These are phyloP conservation scores for Claviceps spartinae DNA, from an alignment of 2,329 filamentous ascomycete genomes.

Conservation along the genomic window DNA sequence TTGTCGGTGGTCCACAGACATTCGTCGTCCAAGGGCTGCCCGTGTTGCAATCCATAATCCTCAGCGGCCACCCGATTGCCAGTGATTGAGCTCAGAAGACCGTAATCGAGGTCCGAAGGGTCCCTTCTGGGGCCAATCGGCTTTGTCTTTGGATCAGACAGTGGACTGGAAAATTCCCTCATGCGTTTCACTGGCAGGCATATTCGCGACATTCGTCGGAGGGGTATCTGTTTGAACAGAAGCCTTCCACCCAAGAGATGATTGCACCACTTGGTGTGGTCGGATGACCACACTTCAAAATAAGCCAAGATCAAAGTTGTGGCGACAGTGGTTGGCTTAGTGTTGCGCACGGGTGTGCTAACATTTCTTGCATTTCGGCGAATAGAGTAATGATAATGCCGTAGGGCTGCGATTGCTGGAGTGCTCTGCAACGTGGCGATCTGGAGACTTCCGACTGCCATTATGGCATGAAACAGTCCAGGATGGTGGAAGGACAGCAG, in stretches of 20 bases:
- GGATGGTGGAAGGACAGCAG: constrained; percentile 72
- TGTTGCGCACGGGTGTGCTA: constrained; percentile 51
- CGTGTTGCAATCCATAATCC: constrained; percentile 22
- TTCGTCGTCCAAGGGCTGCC: constrained; percentile 14
- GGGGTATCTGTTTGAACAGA: constrained; percentile 71
- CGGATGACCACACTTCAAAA: constrained; percentile 88
- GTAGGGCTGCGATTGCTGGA: constrained; percentile 66
- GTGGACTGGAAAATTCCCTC: constrained; percentile 12
- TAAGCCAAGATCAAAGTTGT: constrained; percentile 77
- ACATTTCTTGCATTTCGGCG: constrained; percentile 67
- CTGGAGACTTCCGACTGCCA: constrained; percentile 76
- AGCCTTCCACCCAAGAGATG: constrained; percentile 77
- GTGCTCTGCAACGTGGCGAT: constrained; percentile 69
- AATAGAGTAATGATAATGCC: constrained; percentile 82
- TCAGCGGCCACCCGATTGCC: constrained; percentile 25
- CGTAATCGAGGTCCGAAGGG: constrained; percentile 27
- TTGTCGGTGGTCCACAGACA: constrained; percentile 26
- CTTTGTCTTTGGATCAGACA: neutral
- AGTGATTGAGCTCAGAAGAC: constrained; percentile 27
- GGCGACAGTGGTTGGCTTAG: constrained; percentile 70
- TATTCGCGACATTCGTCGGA: constrained; percentile 55
- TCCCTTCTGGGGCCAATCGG: constrained; percentile 11
- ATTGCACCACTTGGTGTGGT: constrained; percentile 91
- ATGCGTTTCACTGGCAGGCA: constrained; percentile 49
- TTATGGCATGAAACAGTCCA: constrained; percentile 79